These are phyloP conservation scores for Tricholoma flavovirens DNA, from an alignment of 768 basidiomycete genomes.

Conservation along the genomic window DNA sequence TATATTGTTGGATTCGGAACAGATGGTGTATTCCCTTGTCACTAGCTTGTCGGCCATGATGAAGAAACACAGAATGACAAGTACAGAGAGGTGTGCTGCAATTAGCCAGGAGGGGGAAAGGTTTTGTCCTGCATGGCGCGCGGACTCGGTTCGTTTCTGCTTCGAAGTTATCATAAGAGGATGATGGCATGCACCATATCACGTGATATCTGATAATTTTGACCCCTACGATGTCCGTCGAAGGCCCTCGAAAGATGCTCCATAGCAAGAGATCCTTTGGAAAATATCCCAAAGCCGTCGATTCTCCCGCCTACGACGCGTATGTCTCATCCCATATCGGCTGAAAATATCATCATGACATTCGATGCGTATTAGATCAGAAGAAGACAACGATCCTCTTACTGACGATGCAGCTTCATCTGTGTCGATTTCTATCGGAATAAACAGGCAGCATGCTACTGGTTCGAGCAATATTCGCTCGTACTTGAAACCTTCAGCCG, in stretches of 20 bases:
- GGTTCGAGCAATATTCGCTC: conserved; percentile 20
- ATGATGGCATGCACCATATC: no score
- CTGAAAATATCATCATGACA: conserved; percentile 4
- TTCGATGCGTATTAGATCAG: conserved; percentile 46
- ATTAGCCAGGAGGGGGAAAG: conserved; percentile 7
- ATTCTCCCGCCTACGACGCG: conserved; percentile 78
- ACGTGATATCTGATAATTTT: no score
- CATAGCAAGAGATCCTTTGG: conserved; percentile 66
- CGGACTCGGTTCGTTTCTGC: neutral
- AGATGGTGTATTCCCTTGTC: conserved; percentile 45
- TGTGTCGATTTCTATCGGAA: conserved; percentile 35
- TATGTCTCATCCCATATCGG: conserved; percentile 15
- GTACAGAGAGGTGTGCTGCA: conserved; percentile 5
- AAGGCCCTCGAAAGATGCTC: conserved; percentile 32
- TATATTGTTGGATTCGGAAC: conserved; percentile 44
- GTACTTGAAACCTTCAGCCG: conserved; percentile 25
- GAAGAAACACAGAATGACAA: conserved; percentile 10
- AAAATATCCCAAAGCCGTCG: conserved; percentile 54
- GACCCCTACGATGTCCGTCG: conserved; percentile 18
- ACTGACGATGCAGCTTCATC: conserved; percentile 67
- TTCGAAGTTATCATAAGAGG: neutral
- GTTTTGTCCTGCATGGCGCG: neutral
- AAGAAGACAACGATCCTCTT: conserved; percentile 84
- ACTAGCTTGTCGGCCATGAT: conserved; percentile 25
- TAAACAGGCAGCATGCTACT: conserved; percentile 21